Percentiles rank a stretch among this genome's conserved stretches.
phyloP scores from a whole-genome alignment of 1,284 basidiomycete genomes.

The Leccinum solheimii region DNA sequence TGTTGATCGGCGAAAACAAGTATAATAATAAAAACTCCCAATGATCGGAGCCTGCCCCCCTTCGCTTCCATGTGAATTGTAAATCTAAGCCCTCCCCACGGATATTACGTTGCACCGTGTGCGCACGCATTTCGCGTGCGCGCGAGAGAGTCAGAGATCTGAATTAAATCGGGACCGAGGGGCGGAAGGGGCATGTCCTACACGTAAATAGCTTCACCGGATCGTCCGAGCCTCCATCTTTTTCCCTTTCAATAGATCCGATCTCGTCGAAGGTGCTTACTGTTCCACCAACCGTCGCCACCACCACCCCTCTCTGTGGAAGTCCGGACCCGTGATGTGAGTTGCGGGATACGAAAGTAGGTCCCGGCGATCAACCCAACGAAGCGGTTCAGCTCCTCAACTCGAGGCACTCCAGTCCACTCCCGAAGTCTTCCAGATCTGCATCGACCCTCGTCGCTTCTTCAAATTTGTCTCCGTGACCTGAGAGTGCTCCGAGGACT shows the following conservation, averaged over 20 bases:
- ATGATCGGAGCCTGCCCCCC: neutral
- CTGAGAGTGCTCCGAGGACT: constrained; percentile 1
- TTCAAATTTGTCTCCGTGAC: neutral
- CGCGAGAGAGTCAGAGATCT: neutral
- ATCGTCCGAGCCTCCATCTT: neutral
- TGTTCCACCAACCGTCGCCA: neutral
- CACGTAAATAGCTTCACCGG: neutral
- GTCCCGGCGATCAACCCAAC: neutral
- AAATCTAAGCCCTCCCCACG: neutral
- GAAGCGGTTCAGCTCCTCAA: neutral
- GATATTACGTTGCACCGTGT: neutral
- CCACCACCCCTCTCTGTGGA: neutral
- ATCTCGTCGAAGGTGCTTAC: neutral
- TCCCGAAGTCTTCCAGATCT: constrained; percentile 4
- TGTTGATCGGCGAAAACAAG: neutral
- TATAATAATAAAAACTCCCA: neutral
- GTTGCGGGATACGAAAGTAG: neutral
- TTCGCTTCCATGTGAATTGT: neutral
- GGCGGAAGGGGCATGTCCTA: neutral
- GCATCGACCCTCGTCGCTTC: neutral
- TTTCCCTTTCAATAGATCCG: neutral
- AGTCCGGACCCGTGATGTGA: neutral
- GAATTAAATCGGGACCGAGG: neutral
- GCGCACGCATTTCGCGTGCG: neutral
- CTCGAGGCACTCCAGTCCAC: neutral